Evolutionary conservation across 768 basidiomycete species (phyloP).

Genomic region (Cyclocybe aegerita): DNA sequence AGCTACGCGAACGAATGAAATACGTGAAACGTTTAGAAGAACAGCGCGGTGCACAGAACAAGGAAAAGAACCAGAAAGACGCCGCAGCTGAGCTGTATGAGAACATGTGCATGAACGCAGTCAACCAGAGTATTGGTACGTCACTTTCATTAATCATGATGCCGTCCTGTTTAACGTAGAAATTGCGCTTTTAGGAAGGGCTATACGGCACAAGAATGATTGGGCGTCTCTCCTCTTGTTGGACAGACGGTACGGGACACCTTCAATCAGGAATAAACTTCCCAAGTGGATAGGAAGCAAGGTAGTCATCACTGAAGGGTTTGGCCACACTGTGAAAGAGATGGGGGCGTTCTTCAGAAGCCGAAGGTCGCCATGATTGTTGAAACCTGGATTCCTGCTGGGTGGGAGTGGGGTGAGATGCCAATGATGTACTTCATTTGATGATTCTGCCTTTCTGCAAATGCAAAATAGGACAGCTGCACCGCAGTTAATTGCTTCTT

Average conservation of each 20-base stretch:
- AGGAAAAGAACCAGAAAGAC: slow-evolving; percentile 47
- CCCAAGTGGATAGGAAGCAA: slow-evolving; percentile 85
- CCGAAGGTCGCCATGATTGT: slow-evolving; percentile 33
- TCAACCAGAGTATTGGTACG: slow-evolving; percentile 96
- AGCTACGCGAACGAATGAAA: slow-evolving; percentile 88
- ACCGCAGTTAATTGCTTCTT: no score
- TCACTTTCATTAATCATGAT: slow-evolving; percentile 2
- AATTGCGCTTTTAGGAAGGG: slow-evolving; percentile 59
- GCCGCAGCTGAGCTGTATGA: slow-evolving; percentile 85
- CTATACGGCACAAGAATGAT: slow-evolving; percentile 87
- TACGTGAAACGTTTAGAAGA: slow-evolving; percentile 72
- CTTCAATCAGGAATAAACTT: slow-evolving; percentile 74
- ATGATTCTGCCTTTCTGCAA: no score
- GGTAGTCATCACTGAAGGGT: slow-evolving; percentile 57
- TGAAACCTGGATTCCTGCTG: background rate
- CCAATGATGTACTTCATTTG: no score
- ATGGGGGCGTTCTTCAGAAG: slow-evolving; percentile 69
- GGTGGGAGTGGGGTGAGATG: background rate
- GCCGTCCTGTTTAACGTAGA: background rate
- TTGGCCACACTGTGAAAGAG: slow-evolving; percentile 69
- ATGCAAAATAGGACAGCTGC: no score
- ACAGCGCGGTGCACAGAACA: slow-evolving; percentile 31
- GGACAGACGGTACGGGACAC: slow-evolving; percentile 76
- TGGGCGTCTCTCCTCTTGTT: slow-evolving; percentile 91
- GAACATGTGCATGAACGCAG: slow-evolving; percentile 90